Percentiles rank a stretch among this genome's conserved stretches.
Conservation (phyloP, 106 monocot species). For the Hemerocallis citrina region DNA sequence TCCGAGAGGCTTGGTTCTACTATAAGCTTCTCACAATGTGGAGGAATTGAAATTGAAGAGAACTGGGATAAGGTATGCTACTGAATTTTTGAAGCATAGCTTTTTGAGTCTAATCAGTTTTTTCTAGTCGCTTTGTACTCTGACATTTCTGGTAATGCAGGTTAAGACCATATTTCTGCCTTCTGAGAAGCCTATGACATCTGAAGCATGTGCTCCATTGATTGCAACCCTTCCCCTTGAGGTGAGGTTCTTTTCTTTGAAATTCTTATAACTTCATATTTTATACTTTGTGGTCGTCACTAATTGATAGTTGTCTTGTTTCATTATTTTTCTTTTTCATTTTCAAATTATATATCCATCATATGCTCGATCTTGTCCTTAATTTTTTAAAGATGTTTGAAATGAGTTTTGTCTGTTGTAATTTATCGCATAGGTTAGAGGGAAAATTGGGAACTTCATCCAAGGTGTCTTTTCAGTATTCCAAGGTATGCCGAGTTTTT, state of each 20-base stretch:
- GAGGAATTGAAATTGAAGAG: slow-evolving; percentile 92
- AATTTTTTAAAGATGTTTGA: background rate
- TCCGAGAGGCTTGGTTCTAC: slow-evolving; percentile 89
- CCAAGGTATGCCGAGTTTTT: slow-evolving; percentile 43
- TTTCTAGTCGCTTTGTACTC: background rate
- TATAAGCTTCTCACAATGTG: slow-evolving; percentile 92
- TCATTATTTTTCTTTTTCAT: background rate
- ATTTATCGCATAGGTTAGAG: slow-evolving; percentile 41
- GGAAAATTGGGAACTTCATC: slow-evolving; percentile 86
- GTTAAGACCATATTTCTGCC: slow-evolving; percentile 84
- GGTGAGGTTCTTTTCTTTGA: slow-evolving; percentile 24
- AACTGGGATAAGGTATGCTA: slow-evolving; percentile 85
- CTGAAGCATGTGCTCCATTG: slow-evolving; percentile 73
- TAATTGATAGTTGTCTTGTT: background rate
- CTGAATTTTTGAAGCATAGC: background rate
- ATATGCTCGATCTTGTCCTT: background rate
- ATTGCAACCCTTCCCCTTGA: slow-evolving; percentile 89
- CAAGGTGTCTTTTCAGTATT: slow-evolving; percentile 79
- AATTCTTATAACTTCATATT: background rate
- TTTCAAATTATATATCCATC: background rate
- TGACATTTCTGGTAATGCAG: slow-evolving; percentile 13
- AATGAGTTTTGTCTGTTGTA: background rate
- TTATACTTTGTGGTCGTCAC: background rate
- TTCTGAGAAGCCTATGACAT: slow-evolving; percentile 49
- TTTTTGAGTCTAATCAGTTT: background rate